A percentile compares a stretch with the other conserved stretches of the same genome.
These are phyloP conservation scores for Metschnikowia aberdeeniae DNA, from an alignment of 805 yeast genomes.

Conservation along the genomic window DNA sequence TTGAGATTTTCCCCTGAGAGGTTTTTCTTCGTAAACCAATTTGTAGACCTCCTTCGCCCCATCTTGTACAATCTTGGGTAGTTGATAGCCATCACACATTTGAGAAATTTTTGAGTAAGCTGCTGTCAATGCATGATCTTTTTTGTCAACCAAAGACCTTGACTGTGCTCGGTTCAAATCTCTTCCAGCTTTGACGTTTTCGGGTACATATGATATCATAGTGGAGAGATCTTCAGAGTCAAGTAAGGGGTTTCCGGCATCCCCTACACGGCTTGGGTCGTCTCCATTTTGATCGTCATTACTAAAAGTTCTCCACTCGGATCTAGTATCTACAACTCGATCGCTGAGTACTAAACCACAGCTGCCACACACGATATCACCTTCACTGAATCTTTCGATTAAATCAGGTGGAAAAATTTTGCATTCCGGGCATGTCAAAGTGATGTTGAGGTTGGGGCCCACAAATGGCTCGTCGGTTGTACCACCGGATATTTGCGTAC, in stretches of 20 bases:
- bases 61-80: slow-evolving; percentile 93
- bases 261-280: slow-evolving; percentile 99
- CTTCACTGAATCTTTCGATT: slow-evolving; percentile 92
- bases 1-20: slow-evolving; percentile 84
- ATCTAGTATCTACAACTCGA: slow-evolving; percentile 87
- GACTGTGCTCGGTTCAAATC: slow-evolving; percentile 90
- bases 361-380: slow-evolving; percentile 96
- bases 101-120: slow-evolving; percentile 90
- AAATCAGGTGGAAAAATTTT: slow-evolving; percentile 93
- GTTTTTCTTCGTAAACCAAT: slow-evolving; percentile 80
- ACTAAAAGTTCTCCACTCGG: slow-evolving; percentile 98
- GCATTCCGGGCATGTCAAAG: slow-evolving; percentile 93
- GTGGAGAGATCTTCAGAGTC: slow-evolving; percentile 92
- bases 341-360: slow-evolving; percentile 94
- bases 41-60: slow-evolving; percentile 97
- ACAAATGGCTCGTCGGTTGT: slow-evolving; percentile 30
- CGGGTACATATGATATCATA: slow-evolving; percentile 82
- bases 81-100: slow-evolving; percentile 94
- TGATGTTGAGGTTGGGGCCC: slow-evolving; percentile 85
- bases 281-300: slow-evolving; percentile 98
- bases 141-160: slow-evolving; percentile 77
- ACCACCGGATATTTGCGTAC: slow-evolving; percentile 11
- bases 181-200: slow-evolving; percentile 80
- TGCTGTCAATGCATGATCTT: slow-evolving; percentile 80
- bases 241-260: slow-evolving; percentile 86